These are phyloP conservation scores for Chrysoporthe deuterocubensis DNA, from an alignment of 2,329 filamentous ascomycete genomes.

Conservation along the genomic window DNA sequence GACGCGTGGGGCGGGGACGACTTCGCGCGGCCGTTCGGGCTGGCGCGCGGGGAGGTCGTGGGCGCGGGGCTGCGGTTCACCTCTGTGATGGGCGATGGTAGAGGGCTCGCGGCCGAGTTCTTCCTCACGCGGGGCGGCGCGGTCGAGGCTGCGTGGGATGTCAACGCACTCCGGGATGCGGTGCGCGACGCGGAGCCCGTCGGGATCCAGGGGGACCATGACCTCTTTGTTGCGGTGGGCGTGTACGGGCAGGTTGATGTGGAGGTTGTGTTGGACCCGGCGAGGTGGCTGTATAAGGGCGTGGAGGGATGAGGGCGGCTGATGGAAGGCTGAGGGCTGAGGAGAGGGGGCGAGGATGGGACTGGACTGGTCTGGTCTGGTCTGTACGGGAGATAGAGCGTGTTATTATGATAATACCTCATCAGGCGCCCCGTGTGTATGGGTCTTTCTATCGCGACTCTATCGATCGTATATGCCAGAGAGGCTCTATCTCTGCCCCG, in stretches of 20 bases:
- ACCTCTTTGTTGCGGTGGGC: constrained; percentile 40
- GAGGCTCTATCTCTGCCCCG: background rate
- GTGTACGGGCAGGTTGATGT: constrained; percentile 8
- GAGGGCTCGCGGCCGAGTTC: constrained; percentile 59
- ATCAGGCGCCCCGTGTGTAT: background rate
- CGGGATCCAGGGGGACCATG: constrained; percentile 72
- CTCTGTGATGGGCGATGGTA: too few relatives aligned
- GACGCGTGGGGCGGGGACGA: constrained; percentile 73
- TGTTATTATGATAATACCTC: background rate
- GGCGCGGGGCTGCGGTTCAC: constrained; percentile 74
- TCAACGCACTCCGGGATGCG: constrained; percentile 74
- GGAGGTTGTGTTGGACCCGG: constrained; percentile 61
- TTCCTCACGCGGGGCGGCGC: constrained; percentile 74
- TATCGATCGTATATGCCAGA: background rate
- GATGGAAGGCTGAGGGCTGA: background rate
- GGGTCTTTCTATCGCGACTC: background rate
- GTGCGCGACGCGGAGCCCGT: constrained; percentile 63
- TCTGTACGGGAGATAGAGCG: too few relatives aligned
- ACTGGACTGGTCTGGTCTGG: background rate
- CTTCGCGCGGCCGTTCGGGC: constrained; percentile 67
- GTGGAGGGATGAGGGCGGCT: background rate
- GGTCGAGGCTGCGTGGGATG: constrained; percentile 66
- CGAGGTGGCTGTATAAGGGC: constrained; percentile 59
- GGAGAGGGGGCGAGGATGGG: background rate
- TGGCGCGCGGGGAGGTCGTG: constrained; percentile 60